Evolutionary conservation across 78 protist species (phyloP), one percentile per base, ranked within the genome.

Genomic region (Dictyostelium capitatum): DNA sequence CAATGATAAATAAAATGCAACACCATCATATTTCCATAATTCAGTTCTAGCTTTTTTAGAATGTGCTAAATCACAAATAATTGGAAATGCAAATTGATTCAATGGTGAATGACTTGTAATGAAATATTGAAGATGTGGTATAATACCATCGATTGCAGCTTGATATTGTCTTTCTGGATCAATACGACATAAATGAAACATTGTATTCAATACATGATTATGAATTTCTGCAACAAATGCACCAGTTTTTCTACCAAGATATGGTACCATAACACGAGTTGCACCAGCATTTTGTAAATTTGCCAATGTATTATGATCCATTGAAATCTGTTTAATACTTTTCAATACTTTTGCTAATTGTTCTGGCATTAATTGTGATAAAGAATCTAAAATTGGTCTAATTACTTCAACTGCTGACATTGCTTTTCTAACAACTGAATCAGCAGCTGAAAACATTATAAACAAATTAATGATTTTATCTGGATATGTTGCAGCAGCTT

Each of bases 31-130:
- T 43, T 83, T 65, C 97, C 89, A 92, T 28, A 97, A 64, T 41
- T 95, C 96, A 15, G 62, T 32, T 47, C 98, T 70, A 12, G 97
- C 82, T 4, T 79, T 96, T 75, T 79, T 90, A 7, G 97, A 89
- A 54, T 87, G 94, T n/a, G 97, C 97, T 12, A 98, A 50, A 82
- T 97, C 98, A 87, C 97, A 97, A 6, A 97, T 56, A 51, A 98
- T 89, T 15, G 97, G 97, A 3, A 97, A 59, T 10, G 99, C 98
- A 12, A 97, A 89, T 50, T 97, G 97, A 30, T 81, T 80, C 78
- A 98, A 96, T 67, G 96, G 96, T 64, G 94, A 70, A 84, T 89
- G 92, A 20, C 75, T 62, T 11, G 30, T 30, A 92, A 74, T 91
- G 20, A 87, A 87, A 53, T 37, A 81, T 92, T 77, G 75, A 41